Evolutionary conservation across 2,329 filamentous ascomycete species (phyloP).

Genomic region (Aphanocladium album): DNA sequence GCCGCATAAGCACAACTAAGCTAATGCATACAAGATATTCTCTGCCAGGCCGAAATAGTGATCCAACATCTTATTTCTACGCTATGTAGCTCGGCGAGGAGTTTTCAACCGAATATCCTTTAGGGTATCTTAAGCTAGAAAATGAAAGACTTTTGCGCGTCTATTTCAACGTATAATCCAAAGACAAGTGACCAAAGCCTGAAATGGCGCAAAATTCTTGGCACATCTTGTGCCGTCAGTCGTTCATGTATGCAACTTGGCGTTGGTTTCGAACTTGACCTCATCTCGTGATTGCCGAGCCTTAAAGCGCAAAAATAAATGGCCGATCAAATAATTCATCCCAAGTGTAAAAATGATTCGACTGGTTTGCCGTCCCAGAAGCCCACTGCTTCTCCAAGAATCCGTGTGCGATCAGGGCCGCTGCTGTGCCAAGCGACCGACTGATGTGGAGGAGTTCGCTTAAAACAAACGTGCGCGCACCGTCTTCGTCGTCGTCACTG

Average conservation of each 20-base stretch:
- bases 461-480: conserved; percentile 16
- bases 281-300: not conserved
- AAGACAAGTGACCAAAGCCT: not conserved
- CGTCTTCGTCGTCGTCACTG: conserved; percentile 11
- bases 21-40: not conserved
- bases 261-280: not conserved
- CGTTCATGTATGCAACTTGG: not conserved
- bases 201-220: not conserved
- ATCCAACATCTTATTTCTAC: conserved; percentile 2
- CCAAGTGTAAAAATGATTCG: not conserved
- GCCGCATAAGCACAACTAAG: not conserved
- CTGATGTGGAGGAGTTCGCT: conserved; percentile 16
- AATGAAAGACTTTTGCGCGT: not conserved
- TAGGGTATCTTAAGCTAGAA: not conserved
- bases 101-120: not conserved
- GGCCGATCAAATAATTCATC: conserved; percentile 3
- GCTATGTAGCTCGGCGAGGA: not conserved
- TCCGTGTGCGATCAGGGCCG: conserved; percentile 17
- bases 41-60: not conserved
- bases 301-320: not conserved
- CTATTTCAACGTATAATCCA: not conserved
- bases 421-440: conserved; percentile 17
- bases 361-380: not conserved
- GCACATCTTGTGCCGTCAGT: too few species aligned
- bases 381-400: conserved; percentile 11